Evolutionary conservation across 805 yeast species (phyloP).

Genomic region (Pichia membranifaciens): DNA sequence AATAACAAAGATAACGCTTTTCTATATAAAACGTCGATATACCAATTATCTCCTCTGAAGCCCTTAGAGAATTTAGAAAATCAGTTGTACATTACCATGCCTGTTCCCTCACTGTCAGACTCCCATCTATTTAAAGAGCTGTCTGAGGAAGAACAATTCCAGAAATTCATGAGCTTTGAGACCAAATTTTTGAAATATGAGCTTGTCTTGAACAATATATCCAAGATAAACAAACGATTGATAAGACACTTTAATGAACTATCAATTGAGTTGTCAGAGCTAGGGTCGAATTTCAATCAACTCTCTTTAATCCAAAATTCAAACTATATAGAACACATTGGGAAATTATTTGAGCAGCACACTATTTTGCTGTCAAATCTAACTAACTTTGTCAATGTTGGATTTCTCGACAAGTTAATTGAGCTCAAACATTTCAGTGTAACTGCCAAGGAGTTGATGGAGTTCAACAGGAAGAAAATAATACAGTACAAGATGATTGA

Average conservation of each 20-base stretch:
- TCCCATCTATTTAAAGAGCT: conserved; percentile 22
- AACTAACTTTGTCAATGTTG: conserved; percentile 24
- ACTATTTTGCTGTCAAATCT: conserved; percentile 46
- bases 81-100: conserved; percentile 53
- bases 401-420: conserved; percentile 30
- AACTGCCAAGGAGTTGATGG: conserved; percentile 28
- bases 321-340: conserved; percentile 61
- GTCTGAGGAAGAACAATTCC: conserved; percentile 26
- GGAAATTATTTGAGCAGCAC: conserved; percentile 76
- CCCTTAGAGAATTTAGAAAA: conserved; percentile 49
- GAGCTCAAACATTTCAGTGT: conserved; percentile 31
- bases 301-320: conserved; percentile 46
- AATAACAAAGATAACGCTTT: conserved; percentile 48
- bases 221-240: conserved; percentile 39
- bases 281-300: conserved; percentile 47
- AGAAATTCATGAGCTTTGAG: conserved; percentile 26
- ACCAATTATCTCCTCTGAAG: conserved; percentile 54
- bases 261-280: conserved; percentile 43
- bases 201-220: conserved; percentile 27
- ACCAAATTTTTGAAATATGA: conserved; percentile 31
- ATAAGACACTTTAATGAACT: conserved; percentile 41
- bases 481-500: conserved; percentile 28
- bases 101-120: conserved; percentile 42
- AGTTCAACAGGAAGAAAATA: conserved; percentile 30
- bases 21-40: conserved; percentile 46